These are phyloP conservation scores for Candida maesae DNA, from an alignment of 805 yeast genomes.

Conservation along the genomic window DNA sequence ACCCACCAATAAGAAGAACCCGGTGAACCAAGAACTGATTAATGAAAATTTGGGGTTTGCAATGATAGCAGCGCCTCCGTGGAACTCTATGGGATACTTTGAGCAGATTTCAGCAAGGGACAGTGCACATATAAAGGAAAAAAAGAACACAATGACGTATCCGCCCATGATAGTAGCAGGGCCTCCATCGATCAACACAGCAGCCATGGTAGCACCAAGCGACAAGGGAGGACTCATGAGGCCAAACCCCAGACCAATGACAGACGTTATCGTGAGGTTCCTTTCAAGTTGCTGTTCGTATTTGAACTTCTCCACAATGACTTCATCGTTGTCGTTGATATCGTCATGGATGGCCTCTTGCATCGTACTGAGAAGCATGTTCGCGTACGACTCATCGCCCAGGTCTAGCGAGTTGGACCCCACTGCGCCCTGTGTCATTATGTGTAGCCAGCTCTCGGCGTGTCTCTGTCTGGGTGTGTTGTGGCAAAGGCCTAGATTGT, in stretches of 20 bases:
- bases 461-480: too few species aligned
- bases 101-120: constrained; percentile 76
- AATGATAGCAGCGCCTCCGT: constrained; percentile 71
- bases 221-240: constrained; percentile 83
- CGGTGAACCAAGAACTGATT: constrained; percentile 70
- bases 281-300: constrained; percentile 70
- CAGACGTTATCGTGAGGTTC: constrained; percentile 63
- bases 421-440: constrained; percentile 5
- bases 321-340: constrained; percentile 30
- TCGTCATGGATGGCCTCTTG: constrained; percentile 23
- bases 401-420: constrained; percentile 7
- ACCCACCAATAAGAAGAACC: constrained; percentile 71
- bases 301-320: constrained; percentile 62
- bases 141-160: constrained; percentile 61
- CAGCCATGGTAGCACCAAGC: constrained; percentile 66
- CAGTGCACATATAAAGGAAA: constrained; percentile 60
- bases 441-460: too few species aligned
- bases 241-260: constrained; percentile 76
- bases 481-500: too few species aligned
- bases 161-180: constrained; percentile 75
- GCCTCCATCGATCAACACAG: constrained; percentile 72
- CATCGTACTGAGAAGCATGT: constrained; percentile 18
- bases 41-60: constrained; percentile 56
- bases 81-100: constrained; percentile 73
- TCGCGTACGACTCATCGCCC: constrained; percentile 8